phyloP scores from a whole-genome alignment of 768 basidiomycete genomes.

The Mycena crocata region DNA sequence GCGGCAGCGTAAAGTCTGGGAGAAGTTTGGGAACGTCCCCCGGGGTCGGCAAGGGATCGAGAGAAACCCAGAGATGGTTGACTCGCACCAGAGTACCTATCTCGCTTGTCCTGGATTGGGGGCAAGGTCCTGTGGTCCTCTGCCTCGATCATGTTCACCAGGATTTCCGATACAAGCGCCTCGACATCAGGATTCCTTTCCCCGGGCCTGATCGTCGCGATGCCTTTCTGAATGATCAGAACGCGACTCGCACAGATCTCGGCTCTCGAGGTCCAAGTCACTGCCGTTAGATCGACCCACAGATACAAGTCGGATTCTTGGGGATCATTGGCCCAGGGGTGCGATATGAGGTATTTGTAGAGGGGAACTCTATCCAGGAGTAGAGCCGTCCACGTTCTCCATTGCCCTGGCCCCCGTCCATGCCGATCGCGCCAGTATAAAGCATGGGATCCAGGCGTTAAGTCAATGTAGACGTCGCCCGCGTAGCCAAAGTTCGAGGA shows the following conservation, averaged over 20 bases:
- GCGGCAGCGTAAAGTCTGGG: constrained; percentile 13
- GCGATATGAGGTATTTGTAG: constrained; percentile 28
- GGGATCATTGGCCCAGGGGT: constrained; percentile 32
- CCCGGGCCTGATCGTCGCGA: constrained; percentile 26
- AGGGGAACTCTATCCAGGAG: constrained; percentile 33
- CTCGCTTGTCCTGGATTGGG: constrained; percentile 22
- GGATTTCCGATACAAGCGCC: constrained; percentile 29
- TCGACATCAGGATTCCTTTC: constrained; percentile 30
- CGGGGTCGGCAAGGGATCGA: not conserved
- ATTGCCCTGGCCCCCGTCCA: constrained; percentile 24
- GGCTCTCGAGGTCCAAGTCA: constrained; percentile 33
- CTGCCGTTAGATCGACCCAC: constrained; percentile 28
- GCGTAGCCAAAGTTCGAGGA: constrained; percentile 25
- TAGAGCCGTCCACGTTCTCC: constrained; percentile 27
- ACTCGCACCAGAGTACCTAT: constrained; percentile 16
- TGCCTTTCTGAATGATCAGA: constrained; percentile 28
- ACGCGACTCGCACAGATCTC: constrained; percentile 32
- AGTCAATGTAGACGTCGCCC: constrained; percentile 33
- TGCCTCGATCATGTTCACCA: constrained; percentile 28
- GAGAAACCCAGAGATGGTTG: not conserved
- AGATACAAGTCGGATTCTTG: constrained; percentile 33
- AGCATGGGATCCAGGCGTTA: constrained; percentile 25
- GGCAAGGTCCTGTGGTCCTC: constrained; percentile 27
- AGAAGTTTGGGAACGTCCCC: constrained; percentile 18
- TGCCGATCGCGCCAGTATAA: constrained; percentile 35